A percentile compares a stretch with the other conserved stretches of the same genome.
These are phyloP conservation scores for Entomortierella parvispora DNA, from an alignment of 192 early-diverging fungal genomes.

Conservation along the genomic window DNA sequence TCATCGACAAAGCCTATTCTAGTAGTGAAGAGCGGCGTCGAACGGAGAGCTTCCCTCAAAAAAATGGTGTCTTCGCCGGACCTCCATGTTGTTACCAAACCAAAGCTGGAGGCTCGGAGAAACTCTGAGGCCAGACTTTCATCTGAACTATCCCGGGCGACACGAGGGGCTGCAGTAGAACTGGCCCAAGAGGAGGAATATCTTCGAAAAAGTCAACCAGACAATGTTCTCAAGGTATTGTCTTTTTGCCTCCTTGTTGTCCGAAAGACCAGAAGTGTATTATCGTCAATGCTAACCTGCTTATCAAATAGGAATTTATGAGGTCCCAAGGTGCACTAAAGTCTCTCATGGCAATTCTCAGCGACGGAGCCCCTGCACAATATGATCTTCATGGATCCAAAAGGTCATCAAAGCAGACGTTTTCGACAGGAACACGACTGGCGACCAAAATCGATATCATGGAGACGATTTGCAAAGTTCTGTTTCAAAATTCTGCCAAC, in stretches of 20 bases:
- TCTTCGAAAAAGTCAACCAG: constrained; percentile 44
- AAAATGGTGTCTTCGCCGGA: constrained; percentile 42
- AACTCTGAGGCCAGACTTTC: constrained; percentile 40
- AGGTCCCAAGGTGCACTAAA: constrained; percentile 46
- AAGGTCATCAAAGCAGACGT: constrained; percentile 11
- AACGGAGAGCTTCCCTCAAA: constrained; percentile 15
- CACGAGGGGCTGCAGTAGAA: constrained; percentile 35
- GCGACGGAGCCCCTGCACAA: constrained; percentile 8
- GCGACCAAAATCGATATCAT: constrained; percentile 54
- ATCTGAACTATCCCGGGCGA: constrained; percentile 20
- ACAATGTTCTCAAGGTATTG: constrained; percentile 46
- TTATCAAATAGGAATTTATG: constrained; percentile 45
- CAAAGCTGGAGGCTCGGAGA: constrained; percentile 17
- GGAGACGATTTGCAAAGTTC: constrained; percentile 53
- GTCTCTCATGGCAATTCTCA: constrained; percentile 42
- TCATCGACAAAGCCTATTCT: not conserved
- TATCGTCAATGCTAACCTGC: not conserved
- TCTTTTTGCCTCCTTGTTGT: no score
- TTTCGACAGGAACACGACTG: constrained; percentile 23
- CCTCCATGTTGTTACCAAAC: constrained; percentile 20
- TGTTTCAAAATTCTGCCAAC: constrained; percentile 49
- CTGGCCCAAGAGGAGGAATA: constrained; percentile 46
- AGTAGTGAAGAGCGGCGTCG: not conserved
- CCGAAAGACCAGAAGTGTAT: no score
- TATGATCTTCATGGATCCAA: constrained; percentile 11